phyloP scores from a whole-genome alignment of 2,329 filamentous ascomycete species.

The Metarhizium guizhouense region DNA sequence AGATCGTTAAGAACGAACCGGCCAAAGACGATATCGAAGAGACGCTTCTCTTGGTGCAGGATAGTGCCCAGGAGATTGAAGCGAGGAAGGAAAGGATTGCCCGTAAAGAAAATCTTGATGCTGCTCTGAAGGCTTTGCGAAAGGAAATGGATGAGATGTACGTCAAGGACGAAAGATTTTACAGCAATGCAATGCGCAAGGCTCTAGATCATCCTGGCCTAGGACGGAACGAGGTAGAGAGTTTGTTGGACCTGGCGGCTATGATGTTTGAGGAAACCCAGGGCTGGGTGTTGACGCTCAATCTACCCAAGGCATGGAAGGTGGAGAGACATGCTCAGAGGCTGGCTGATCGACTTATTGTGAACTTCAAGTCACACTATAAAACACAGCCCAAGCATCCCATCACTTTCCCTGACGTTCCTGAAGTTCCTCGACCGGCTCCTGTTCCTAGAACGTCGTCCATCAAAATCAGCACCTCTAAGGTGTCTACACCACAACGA shows the following conservation, averaged over 20 bases:
- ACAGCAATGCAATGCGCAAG: conserved; percentile 33
- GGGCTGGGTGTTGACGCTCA: conserved; percentile 31
- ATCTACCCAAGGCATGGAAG: conserved; percentile 32
- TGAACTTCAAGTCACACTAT: conserved; percentile 30
- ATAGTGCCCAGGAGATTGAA: conserved; percentile 40
- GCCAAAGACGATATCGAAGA: conserved; percentile 26
- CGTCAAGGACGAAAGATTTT: conserved; percentile 25
- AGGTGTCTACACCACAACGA: conserved; percentile 15
- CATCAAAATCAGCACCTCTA: conserved; percentile 31
- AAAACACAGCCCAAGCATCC: conserved; percentile 25
- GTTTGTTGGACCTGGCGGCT: conserved; percentile 32
- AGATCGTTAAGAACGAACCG: conserved; percentile 31
- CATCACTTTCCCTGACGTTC: conserved; percentile 11
- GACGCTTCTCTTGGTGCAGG: conserved; percentile 30
- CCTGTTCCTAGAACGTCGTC: conserved; percentile 23
- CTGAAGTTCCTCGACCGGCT: conserved; percentile 19
- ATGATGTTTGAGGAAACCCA: conserved; percentile 38
- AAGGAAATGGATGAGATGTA: conserved; percentile 36
- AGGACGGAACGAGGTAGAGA: conserved; percentile 32
- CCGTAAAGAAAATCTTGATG: conserved; percentile 53
- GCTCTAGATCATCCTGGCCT: conserved; percentile 30
- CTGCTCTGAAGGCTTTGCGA: conserved; percentile 37
- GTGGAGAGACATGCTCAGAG: conserved; percentile 25
- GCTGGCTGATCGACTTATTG: conserved; percentile 25
- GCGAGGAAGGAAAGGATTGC: conserved; percentile 55